Evolutionary conservation across 1,284 basidiomycete species (phyloP).

Genomic region (Pseudozyma tsukubaensis): DNA sequence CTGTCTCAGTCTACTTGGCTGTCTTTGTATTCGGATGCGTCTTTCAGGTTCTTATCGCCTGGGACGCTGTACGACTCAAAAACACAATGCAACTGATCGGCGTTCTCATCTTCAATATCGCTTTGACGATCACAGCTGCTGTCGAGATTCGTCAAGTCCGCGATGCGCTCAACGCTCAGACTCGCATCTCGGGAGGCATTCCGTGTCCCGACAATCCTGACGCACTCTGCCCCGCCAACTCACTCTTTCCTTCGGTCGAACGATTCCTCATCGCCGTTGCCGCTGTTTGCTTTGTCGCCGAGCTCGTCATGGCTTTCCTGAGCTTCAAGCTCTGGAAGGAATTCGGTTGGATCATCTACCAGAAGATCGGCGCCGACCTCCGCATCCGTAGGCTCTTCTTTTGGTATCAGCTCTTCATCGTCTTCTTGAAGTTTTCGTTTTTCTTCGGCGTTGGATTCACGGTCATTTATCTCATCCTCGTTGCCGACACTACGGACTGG

Average conservation of each 20-base stretch:
- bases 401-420: slow-evolving; percentile 62
- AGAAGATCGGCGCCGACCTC: slow-evolving; percentile 60
- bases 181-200: slow-evolving; percentile 29
- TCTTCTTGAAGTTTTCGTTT: slow-evolving; percentile 61
- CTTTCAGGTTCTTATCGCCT: slow-evolving; percentile 55
- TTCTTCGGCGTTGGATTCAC: slow-evolving; percentile 62
- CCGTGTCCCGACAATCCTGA: slow-evolving; percentile 32
- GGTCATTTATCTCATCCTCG: slow-evolving; percentile 59
- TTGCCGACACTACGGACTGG: slow-evolving; percentile 51
- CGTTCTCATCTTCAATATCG: slow-evolving; percentile 60
- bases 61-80: slow-evolving; percentile 60
- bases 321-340: slow-evolving; percentile 55
- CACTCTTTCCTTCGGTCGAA: slow-evolving; percentile 47
- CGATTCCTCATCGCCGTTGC: slow-evolving; percentile 55
- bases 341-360: slow-evolving; percentile 64
- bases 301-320: slow-evolving; percentile 47
- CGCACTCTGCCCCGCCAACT: slow-evolving; percentile 28
- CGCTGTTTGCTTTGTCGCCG: slow-evolving; percentile 47
- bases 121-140: slow-evolving; percentile 54
- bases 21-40: slow-evolving; percentile 59
- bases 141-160: slow-evolving; percentile 59
- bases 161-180: slow-evolving; percentile 50
- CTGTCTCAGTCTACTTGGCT: slow-evolving; percentile 59
- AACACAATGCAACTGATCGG: slow-evolving; percentile 63
- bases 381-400: slow-evolving; percentile 52